These are phyloP conservation scores for Acer saccharum DNA, from an alignment of 345 rosid species.

Conservation along the genomic window DNA sequence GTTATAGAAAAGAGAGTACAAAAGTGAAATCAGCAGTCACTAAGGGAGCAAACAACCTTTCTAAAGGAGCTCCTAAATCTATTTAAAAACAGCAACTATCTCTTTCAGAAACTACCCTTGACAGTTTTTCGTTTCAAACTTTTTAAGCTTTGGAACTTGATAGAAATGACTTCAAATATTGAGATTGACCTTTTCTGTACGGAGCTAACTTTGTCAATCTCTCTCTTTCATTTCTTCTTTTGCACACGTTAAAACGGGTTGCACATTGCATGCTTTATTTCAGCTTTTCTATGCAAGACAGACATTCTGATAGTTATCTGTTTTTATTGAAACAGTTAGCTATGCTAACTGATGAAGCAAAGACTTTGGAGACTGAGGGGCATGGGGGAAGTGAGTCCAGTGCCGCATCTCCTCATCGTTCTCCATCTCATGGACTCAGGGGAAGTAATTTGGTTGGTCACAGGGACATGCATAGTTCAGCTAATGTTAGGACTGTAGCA, in stretches of 20 bases:
- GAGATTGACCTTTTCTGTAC: background rate
- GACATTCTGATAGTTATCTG: conserved; percentile 1
- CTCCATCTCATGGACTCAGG: conserved; percentile 36
- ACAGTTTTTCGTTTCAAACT: background rate
- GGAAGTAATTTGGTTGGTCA: conserved; percentile 33
- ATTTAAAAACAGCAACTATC: background rate
- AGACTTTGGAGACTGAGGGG: conserved; percentile 58
- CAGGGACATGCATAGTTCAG: conserved; percentile 37
- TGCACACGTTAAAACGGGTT: background rate
- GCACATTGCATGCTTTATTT: background rate
- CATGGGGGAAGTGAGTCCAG: conserved; percentile 40
- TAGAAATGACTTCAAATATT: background rate
- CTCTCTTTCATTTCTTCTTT: background rate
- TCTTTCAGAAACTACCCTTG: background rate
- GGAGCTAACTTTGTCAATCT: background rate
- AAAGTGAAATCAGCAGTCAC: background rate
- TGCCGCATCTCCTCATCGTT: conserved; percentile 38
- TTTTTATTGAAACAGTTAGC: conserved; percentile 48
- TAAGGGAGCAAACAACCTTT: background rate
- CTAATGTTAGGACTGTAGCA: conserved; percentile 35
- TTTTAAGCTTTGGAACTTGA: background rate
- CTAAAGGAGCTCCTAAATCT: background rate
- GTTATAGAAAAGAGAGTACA: background rate
- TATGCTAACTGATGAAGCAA: conserved; percentile 63
- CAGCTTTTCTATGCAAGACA: background rate